phyloP scores from a whole-genome alignment of 2,329 filamentous ascomycete species.

The Clonostachys rhizophaga region DNA sequence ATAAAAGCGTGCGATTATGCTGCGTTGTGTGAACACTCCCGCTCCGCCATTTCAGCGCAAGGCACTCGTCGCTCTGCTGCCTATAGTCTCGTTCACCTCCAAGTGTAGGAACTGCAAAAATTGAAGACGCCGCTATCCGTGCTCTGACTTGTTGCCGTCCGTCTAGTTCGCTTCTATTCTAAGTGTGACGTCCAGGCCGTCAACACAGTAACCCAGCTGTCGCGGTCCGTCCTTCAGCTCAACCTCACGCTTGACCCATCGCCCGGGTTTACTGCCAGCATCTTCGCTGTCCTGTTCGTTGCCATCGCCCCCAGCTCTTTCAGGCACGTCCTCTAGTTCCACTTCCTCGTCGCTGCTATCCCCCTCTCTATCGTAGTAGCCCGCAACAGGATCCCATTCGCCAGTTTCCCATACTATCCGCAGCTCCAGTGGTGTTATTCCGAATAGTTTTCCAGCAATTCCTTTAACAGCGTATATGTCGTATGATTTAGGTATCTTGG shows the following conservation, averaged over 20 bases:
- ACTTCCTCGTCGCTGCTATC: conserved; percentile 46
- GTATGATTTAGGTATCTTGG: conserved; percentile 67
- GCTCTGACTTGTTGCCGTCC: conserved; percentile 7
- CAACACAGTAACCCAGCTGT: conserved; percentile 78
- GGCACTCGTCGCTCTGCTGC: no score
- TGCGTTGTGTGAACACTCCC: background rate
- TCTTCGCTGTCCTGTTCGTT: conserved; percentile 22
- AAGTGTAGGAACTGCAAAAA: no score
- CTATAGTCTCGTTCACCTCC: no score
- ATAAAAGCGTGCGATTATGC: background rate
- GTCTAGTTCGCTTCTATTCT: conserved; percentile 51
- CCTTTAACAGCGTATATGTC: conserved; percentile 81
- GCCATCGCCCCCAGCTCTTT: conserved; percentile 4
- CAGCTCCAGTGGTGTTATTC: conserved; percentile 56
- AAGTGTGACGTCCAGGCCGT: conserved; percentile 65
- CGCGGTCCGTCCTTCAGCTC: conserved; percentile 76
- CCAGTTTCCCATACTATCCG: conserved; percentile 83
- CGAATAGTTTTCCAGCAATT: conserved; percentile 68
- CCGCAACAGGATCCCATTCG: conserved; percentile 77
- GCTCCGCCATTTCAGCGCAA: no score
- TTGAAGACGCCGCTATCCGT: conserved; percentile 6
- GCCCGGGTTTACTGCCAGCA: conserved; percentile 13
- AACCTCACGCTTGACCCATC: conserved; percentile 74
- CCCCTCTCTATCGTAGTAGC: conserved; percentile 54
- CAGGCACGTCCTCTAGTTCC: conserved; percentile 16